These are phyloP conservation scores for Mariannaea elegans DNA, from an alignment of 2,329 filamentous ascomycete genomes.

Conservation along the genomic window DNA sequence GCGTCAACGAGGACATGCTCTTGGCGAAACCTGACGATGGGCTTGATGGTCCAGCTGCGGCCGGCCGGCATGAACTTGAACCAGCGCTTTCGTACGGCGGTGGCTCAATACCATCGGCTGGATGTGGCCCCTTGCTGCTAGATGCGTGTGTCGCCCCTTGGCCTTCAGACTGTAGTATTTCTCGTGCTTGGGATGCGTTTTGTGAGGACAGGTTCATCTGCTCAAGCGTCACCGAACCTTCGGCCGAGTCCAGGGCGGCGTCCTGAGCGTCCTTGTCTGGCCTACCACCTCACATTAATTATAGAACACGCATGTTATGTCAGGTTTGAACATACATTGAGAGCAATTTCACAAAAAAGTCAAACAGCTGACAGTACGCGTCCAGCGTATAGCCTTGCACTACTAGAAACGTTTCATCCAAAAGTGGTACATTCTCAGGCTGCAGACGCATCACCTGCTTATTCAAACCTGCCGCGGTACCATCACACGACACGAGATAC, in stretches of 20 bases:
- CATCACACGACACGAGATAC: constrained; percentile 43
- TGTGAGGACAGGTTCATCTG: constrained; percentile 30
- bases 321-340: constrained; percentile 30
- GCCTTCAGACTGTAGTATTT: constrained; percentile 26
- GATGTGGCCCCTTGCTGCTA: constrained; percentile 27
- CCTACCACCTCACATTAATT: constrained; percentile 11
- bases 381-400: constrained; percentile 37
- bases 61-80: constrained; percentile 23
- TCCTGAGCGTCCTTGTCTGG: constrained; percentile 37
- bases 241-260: constrained; percentile 26
- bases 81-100: constrained; percentile 36
- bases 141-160: constrained; percentile 17
- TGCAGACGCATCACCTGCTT: constrained; percentile 48
- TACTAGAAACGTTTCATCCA: constrained; percentile 40
- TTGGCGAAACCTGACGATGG: constrained; percentile 30
- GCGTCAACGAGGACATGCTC: constrained; percentile 42
- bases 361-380: constrained; percentile 39
- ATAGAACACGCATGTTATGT: background rate
- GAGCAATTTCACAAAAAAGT: constrained; percentile 32
- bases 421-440: constrained; percentile 29
- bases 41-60: constrained; percentile 1
- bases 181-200: constrained; percentile 24
- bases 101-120: constrained; percentile 24
- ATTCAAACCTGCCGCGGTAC: constrained; percentile 39
- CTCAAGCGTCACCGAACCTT: constrained; percentile 30